These are phyloP conservation scores for Cucurbita maxima DNA, from an alignment of 306 rosid species.

Conservation along the genomic window DNA sequence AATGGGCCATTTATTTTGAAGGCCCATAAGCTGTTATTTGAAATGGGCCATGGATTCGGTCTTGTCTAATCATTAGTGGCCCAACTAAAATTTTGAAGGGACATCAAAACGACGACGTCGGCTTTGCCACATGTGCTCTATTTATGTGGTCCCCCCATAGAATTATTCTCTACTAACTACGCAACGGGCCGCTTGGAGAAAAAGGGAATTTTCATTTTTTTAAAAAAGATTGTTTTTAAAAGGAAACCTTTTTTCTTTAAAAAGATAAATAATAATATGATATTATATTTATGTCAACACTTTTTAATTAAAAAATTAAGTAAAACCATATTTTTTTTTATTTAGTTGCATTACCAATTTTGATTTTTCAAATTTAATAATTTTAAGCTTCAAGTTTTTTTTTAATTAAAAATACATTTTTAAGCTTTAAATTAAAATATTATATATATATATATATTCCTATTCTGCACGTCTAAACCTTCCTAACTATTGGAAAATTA, in stretches of 20 bases:
- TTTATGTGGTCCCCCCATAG: neutral
- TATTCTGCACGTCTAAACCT: too few relatives aligned
- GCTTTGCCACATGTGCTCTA: neutral
- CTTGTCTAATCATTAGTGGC: neutral
- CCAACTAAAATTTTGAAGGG: neutral
- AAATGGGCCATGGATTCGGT: neutral
- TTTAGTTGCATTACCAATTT: too few relatives aligned
- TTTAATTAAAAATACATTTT: too few relatives aligned
- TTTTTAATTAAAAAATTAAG: too few relatives aligned
- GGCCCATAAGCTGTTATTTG: neutral
- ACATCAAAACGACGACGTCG: neutral
- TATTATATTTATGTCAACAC: neutral
- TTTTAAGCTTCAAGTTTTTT: too few relatives aligned
- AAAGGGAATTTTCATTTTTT: neutral
- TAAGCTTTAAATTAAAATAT: too few relatives aligned
- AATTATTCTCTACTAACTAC: neutral
- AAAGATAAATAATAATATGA: neutral
- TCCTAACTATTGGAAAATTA: too few relatives aligned
- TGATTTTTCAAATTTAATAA: too few relatives aligned
- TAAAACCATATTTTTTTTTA: too few relatives aligned
- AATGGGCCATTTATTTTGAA: neutral
- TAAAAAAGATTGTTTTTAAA: neutral
- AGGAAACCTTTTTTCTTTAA: neutral
- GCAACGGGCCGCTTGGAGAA: neutral
- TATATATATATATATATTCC: too few relatives aligned